phyloP scores from a whole-genome alignment of 78 protist genomes.

The Isochrysis galbana region DNA sequence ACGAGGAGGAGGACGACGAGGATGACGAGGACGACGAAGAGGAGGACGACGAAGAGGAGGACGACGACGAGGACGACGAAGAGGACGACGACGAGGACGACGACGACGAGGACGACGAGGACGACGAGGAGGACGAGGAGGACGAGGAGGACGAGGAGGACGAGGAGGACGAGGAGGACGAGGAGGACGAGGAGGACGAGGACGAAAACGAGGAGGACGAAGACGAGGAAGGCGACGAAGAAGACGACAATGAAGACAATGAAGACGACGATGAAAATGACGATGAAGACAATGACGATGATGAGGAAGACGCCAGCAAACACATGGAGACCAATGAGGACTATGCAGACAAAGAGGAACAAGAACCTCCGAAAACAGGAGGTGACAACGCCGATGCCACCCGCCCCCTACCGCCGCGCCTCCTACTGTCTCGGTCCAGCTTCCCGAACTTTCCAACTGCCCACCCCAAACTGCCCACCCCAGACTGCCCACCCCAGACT shows the following conservation, averaged over 20 bases:
- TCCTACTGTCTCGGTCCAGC: too few species aligned
- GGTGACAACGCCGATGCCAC: neutral
- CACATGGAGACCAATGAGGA: neutral
- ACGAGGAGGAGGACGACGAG: too few species aligned
- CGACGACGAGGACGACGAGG: neutral
- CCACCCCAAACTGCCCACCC: too few species aligned
- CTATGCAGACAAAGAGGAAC: neutral
- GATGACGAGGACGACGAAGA: too few species aligned
- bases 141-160: neutral
- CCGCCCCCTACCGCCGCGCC: too few species aligned
- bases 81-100: neutral
- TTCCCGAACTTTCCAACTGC: too few species aligned
- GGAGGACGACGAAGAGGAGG: too few species aligned
- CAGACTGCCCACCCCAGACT: too few species aligned
- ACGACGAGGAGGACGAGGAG: neutral
- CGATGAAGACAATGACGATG: too few species aligned
- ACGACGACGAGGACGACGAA: neutral
- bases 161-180: neutral
- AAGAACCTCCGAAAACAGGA: neutral
- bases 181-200: neutral
- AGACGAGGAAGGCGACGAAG: neutral
- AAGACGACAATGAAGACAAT: neutral
- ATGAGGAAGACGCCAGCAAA: neutral
- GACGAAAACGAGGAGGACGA: neutral
- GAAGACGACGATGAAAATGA: neutral